Evolutionary conservation across 2,329 filamentous ascomycete genomes (phyloP).

Genomic region (Ceratocystis papillata): DNA sequence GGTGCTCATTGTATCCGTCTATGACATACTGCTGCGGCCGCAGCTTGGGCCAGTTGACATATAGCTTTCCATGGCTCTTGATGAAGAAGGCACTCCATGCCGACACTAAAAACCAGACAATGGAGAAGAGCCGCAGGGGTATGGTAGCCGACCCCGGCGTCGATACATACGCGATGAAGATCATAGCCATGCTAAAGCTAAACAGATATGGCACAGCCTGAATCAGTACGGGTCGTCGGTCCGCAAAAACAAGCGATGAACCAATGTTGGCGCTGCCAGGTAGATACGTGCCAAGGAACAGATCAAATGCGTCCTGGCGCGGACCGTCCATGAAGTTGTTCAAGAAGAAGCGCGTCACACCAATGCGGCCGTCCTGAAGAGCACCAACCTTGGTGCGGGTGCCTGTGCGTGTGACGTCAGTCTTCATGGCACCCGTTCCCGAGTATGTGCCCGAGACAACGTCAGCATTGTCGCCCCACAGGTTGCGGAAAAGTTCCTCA

Average conservation of each 20-base stretch:
- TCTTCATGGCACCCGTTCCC: constrained; percentile 94
- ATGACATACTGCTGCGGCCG: constrained; percentile 77
- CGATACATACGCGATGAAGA: constrained; percentile 64
- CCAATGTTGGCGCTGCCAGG: constrained; percentile 62
- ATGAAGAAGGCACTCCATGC: constrained; percentile 69
- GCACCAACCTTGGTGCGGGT: constrained; percentile 76
- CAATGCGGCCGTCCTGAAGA: constrained; percentile 77
- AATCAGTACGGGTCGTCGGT: constrained; percentile 73
- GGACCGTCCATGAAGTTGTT: constrained; percentile 96
- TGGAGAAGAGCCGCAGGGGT: constrained; percentile 68
- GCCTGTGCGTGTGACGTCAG: constrained; percentile 91
- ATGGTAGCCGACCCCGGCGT: constrained; percentile 65
- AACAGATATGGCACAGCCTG: constrained; percentile 90
- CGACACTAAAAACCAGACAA: constrained; percentile 64
- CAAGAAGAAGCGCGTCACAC: constrained; percentile 73
- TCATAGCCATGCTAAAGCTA: constrained; percentile 73
- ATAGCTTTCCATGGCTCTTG: constrained; percentile 75
- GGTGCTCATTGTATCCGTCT: constrained; percentile 81
- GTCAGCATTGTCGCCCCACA: constrained; percentile 98
- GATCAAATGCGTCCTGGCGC: constrained; percentile 85
- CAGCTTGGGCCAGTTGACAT: constrained; percentile 95
- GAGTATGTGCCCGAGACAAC: constrained; percentile 88
- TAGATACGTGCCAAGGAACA: constrained; percentile 81
- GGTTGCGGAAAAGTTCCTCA: constrained; percentile 84
- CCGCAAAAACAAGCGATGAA: constrained; percentile 64